A percentile compares a stretch with the other conserved stretches of the same genome.
These are phyloP conservation scores for Fusarium nelsonii DNA, from an alignment of 2,329 filamentous ascomycete genomes.

Conservation along the genomic window DNA sequence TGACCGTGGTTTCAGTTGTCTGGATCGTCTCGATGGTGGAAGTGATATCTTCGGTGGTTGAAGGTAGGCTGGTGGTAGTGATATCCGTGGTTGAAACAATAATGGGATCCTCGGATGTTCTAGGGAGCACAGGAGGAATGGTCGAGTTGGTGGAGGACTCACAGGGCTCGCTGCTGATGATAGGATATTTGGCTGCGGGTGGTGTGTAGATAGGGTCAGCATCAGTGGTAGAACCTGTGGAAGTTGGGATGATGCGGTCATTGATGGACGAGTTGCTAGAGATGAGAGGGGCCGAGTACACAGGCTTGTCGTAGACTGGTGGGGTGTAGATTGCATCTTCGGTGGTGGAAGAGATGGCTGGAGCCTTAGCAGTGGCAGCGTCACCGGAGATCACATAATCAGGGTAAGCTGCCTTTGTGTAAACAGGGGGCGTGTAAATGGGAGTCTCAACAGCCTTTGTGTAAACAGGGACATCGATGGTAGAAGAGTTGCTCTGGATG, in stretches of 20 bases:
- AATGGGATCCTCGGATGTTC: not conserved
- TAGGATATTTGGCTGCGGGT: constrained; percentile 18
- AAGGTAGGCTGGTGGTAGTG: constrained; percentile 4
- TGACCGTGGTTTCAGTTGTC: not conserved
- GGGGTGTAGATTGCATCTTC: constrained; percentile 14
- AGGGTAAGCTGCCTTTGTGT: constrained; percentile 15
- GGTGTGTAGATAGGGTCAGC: constrained; percentile 22
- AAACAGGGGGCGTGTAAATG: constrained; percentile 29
- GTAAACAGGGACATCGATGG: constrained; percentile 2
- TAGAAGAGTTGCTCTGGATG: constrained; percentile 26
- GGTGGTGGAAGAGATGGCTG: constrained; percentile 4
- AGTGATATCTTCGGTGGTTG: not conserved
- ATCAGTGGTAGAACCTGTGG: constrained; percentile 2
- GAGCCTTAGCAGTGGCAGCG: constrained; percentile 9
- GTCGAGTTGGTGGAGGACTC: constrained; percentile 24
- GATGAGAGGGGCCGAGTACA: constrained; percentile 10
- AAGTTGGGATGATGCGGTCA: constrained; percentile 17
- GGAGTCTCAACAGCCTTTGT: constrained; percentile 28
- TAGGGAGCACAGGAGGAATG: constrained; percentile 14
- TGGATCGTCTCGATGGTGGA: not conserved
- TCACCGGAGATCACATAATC: not conserved
- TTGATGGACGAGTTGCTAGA: constrained; percentile 23
- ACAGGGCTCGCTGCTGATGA: constrained; percentile 19
- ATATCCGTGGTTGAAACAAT: constrained; percentile 4
- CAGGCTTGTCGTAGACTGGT: constrained; percentile 29